Evolutionary conservation across 352 stramenopile species (phyloP), one percentile per base, ranked within the genome.

Genomic region (Globisporangium paroecandrum): DNA sequence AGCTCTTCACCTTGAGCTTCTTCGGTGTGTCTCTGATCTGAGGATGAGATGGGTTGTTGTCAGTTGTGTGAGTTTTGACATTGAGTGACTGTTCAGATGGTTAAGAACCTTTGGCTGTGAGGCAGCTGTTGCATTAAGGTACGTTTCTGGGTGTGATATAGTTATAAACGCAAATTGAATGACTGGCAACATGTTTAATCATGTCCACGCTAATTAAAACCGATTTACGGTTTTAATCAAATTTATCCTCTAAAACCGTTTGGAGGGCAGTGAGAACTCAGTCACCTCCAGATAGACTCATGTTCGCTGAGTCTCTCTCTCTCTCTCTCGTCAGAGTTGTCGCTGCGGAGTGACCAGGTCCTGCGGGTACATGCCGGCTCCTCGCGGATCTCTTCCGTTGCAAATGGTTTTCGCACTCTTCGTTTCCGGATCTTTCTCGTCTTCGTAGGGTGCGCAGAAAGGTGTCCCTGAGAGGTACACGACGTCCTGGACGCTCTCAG

Each of bases 301-400:
- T 46, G 38, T 20, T 46, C 38, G 13, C 38, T 20, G 15, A 18
- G 15, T n/a, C 2, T 47, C 36, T 43, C 36, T 46, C 38, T 43
- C 36, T 43, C 10, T 43, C 36, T 43, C 36, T 43, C 36, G 1
- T 12, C 15, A 36, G 1, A 58, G 54, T 25, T 41, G 15, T 3
- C 54, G 54, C 54, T 59, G 54, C 18, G 15, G 25, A 15, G n/a
- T n/a, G 54, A 59, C 18, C 54, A 59, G 18, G 13, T 24, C 27
- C 27, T 59, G 32, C 9, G 66, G 66, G 32, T 68, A 71, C 36
- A 43, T 38, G 10, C 66, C 66, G 12, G 5, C 13, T 34, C 66
- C 59, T 47, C 59, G 29, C 7, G 58, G 58, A 24, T 71, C 59
- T 20, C 27, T 67, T 2, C 69, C 71, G 13, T 24, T 41, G 24